A percentile compares a stretch with the other conserved stretches of the same genome.
Evolutionary conservation across 78 protist species (phyloP).

Genomic region (Dictyostelium intermedium): DNA sequence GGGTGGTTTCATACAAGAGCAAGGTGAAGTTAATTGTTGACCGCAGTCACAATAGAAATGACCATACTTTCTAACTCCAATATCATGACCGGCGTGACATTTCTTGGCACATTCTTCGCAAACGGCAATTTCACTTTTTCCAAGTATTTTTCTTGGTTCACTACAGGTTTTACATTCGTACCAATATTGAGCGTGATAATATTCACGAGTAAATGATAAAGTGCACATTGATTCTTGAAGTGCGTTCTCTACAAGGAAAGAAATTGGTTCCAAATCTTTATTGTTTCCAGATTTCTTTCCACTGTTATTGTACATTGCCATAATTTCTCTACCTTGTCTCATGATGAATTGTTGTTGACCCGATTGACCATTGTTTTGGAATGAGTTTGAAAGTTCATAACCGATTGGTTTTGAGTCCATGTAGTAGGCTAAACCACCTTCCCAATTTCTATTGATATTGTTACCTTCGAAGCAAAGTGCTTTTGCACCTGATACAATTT

Average conservation of each 20-base stretch:
- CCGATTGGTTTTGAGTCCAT: constrained; percentile 73
- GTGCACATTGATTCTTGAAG: constrained; percentile 64
- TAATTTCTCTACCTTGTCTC: constrained; percentile 69
- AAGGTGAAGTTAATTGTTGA: constrained; percentile 18
- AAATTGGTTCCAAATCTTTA: constrained; percentile 65
- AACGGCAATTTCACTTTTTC: constrained; percentile 62
- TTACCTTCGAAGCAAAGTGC: constrained; percentile 53
- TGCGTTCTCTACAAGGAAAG: constrained; percentile 67
- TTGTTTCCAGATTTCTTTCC: neutral
- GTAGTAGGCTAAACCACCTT: constrained; percentile 73
- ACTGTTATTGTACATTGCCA: neutral
- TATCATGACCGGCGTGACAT: constrained; percentile 80
- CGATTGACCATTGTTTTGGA: constrained; percentile 20
- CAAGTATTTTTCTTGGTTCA: constrained; percentile 58
- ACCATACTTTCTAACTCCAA: constrained; percentile 58
- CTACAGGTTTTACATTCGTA: constrained; percentile 73
- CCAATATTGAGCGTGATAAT: constrained; percentile 79
- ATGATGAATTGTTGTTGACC: constrained; percentile 48
- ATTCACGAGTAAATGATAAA: constrained; percentile 59
- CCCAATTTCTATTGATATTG: constrained; percentile 37
- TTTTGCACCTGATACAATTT: constrained; percentile 70
- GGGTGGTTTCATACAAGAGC: constrained; percentile 9
- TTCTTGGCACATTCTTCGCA: constrained; percentile 79
- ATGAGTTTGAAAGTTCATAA: constrained; percentile 27
- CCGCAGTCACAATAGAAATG: constrained; percentile 79